Evolutionary conservation across 148 eudicot species (phyloP), one percentile per base, ranked within the genome.

Genomic region (Oxyria digyna): DNA sequence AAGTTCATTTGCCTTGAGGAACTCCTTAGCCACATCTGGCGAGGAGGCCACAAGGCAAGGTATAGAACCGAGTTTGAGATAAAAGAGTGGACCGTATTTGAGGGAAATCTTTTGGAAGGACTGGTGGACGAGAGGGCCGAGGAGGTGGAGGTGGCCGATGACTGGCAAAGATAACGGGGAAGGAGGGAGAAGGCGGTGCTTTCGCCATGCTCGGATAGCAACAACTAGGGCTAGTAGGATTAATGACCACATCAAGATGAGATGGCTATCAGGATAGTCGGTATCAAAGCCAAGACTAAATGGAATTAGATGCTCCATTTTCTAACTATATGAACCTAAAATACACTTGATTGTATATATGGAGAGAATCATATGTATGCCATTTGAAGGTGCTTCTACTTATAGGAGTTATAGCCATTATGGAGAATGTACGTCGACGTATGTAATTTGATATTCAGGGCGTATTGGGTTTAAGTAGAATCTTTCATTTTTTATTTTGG

Each of bases 81-180:
- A 66, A 24, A 81, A 26, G 8, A 81, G 4, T 33, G 78, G 74
- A 26, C 81, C 81, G 21, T 78, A 63, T 23, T 20, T 68, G 42
- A 72, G 52, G 62, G 81, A 72, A 15, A 81, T 68, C 0, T 18
- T 0, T 65, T 74, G 78, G 48, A 81, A 67, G 31, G 78, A 71
- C 62, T 42, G 78, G 68, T 81, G 84, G 40, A 71, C 55, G 52
- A 81, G 67, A 31, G 78, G 62, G 21, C 71, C 49, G 15, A 81
- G 62, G 38, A 77, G 84, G 73, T 81, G 71, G 29, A 81, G 69
- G 79, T 81, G 80, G 27, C 84, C 84, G 1, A 81, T 31, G 9
- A 81, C 13, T 0, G 84, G 84, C 21, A 79, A 33, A 67, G 81
- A 63, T 26, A 27, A 26, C 3, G 84, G 84, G 42, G 77, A 67